Percentiles rank a stretch among this genome's conserved stretches.
Conservation (phyloP, 2,329 filamentous ascomycete species). For the Canariomyces notabilis region DNA sequence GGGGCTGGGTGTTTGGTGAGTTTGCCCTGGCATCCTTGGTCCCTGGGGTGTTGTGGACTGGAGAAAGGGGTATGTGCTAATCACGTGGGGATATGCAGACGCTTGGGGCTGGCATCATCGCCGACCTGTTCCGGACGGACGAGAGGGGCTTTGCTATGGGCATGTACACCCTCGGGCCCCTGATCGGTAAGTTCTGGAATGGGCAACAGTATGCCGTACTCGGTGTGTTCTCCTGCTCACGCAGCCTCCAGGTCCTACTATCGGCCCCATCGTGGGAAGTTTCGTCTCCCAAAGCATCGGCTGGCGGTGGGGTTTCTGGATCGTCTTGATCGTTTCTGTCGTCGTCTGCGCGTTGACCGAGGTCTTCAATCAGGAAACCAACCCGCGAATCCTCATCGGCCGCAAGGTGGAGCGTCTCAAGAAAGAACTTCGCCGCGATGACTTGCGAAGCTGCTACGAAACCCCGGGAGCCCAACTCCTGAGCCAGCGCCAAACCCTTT, state of each 20-base stretch:
- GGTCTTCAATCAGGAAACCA: slow-evolving; percentile 42
- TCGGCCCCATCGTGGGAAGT: slow-evolving; percentile 45
- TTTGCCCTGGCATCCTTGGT: neutral
- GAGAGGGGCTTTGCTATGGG: slow-evolving; percentile 45
- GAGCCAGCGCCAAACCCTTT: slow-evolving; percentile 28
- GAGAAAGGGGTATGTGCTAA: neutral
- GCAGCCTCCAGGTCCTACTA: slow-evolving; percentile 33
- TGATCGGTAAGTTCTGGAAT: slow-evolving; percentile 31
- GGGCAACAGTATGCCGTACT: neutral
- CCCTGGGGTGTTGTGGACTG: no score
- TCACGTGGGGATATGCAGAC: slow-evolving; percentile 28
- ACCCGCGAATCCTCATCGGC: slow-evolving; percentile 46
- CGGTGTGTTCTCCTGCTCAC: neutral
- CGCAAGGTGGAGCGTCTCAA: slow-evolving; percentile 43
- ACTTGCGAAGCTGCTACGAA: slow-evolving; percentile 45
- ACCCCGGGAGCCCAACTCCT: slow-evolving; percentile 18
- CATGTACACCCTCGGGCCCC: slow-evolving; percentile 44
- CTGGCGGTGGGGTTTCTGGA: slow-evolving; percentile 51
- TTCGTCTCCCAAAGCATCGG: slow-evolving; percentile 45
- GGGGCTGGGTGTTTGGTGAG: slow-evolving; percentile 45
- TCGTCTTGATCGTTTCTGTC: slow-evolving; percentile 44
- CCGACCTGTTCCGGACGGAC: slow-evolving; percentile 47
- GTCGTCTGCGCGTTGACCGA: slow-evolving; percentile 34
- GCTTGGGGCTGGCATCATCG: slow-evolving; percentile 50
- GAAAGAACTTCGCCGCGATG: slow-evolving; percentile 41